Base-by-base conservation (phyloP, 495 filamentous ascomycete genomes). In the Pseudoneurospora amorphoporcata region DNA sequence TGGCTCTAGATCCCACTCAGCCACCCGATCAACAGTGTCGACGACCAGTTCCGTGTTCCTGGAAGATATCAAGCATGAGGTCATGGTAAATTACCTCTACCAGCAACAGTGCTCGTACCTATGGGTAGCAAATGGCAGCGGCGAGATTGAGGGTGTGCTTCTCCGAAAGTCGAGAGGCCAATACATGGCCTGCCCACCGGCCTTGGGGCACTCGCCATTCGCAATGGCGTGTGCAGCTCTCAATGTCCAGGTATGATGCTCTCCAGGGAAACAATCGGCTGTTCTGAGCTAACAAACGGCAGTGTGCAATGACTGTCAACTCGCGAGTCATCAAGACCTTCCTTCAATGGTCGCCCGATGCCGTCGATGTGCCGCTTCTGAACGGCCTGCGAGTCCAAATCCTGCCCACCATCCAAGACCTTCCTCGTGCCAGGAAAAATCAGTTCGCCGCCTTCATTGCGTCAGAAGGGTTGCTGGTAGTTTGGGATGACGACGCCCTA, bases 81-180 rank as follows among this genome's bases (percentile, higher is more conserved):
- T 94, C 71, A 94, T 94, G 91, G 91, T 91, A 47, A 93, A 91
- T 77, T 93, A 91, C 75, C 83, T 94, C 35, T 92, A 91, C 80
- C 92, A 94, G 76, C 91, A 93, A 77, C 90, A 92, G 79, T 91
- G 88, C 70, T 84, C 86, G 16, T 84, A 88, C 71, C 82, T 92
- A 41, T 94, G 92, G 92, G 87, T 92, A 12, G 87, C 86, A 40
- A 89, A 92, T 73, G 86, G 86, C 37, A 88, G 83, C 68, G 88
- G 87, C 3, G 86, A 90, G 74, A 79, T 89, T 29, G 91, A 94
- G 77, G 92, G 92, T 73, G 90, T 92, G 17, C 79, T 94, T 29
- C 76, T 94, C 19, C 86, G 91, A 73, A 93, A 92, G 76, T 79
- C 83, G 39, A 88, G 84, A 74, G 88, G 87, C 39, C 82, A 86